Conservation (phyloP, 768 basidiomycete genomes). For the Rhodotorula graminis region DNA sequence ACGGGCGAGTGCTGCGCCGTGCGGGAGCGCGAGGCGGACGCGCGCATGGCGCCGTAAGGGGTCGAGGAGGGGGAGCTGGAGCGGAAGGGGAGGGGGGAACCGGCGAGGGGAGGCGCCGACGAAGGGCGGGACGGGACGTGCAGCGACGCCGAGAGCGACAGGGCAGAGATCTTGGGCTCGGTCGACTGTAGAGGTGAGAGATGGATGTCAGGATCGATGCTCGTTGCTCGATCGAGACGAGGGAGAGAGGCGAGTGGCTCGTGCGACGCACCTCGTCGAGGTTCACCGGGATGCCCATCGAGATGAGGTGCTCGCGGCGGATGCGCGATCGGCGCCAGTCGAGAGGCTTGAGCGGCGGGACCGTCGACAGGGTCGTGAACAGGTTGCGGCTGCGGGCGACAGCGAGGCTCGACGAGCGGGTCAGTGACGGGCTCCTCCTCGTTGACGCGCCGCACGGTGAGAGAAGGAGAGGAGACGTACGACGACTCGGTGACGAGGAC, state of each 20-base stretch:
- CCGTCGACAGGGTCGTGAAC: slow-evolving; percentile 1
- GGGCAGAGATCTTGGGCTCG: neutral
- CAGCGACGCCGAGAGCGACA: neutral
- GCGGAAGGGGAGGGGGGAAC: slow-evolving; percentile 17
- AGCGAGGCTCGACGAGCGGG: no score
- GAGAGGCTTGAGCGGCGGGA: slow-evolving; percentile 27
- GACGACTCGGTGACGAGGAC: slow-evolving; percentile 25
- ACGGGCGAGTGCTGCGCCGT: neutral
- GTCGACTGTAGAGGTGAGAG: neutral
- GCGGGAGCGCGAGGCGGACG: neutral
- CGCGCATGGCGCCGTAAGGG: slow-evolving; percentile 1
- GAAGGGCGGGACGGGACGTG: neutral
- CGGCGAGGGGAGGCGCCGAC: slow-evolving; percentile 11
- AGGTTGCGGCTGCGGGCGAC: slow-evolving; percentile 17
- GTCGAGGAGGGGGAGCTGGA: slow-evolving; percentile 6
- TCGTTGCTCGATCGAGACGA: neutral
- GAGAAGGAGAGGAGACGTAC: neutral
- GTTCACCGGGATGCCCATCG: slow-evolving; percentile 36
- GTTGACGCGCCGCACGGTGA: no score
- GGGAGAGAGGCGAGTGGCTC: neutral
- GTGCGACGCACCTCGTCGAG: slow-evolving; percentile 32
- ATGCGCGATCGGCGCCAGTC: slow-evolving; percentile 35
- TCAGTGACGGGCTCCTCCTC: no score
- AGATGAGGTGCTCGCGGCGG: slow-evolving; percentile 27
- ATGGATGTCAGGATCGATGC: no score